A percentile compares a stretch with the other conserved stretches of the same genome.
These are phyloP conservation scores for Glomus cerebriforme DNA, from an alignment of 192 early-diverging fungal species.

Conservation along the genomic window DNA sequence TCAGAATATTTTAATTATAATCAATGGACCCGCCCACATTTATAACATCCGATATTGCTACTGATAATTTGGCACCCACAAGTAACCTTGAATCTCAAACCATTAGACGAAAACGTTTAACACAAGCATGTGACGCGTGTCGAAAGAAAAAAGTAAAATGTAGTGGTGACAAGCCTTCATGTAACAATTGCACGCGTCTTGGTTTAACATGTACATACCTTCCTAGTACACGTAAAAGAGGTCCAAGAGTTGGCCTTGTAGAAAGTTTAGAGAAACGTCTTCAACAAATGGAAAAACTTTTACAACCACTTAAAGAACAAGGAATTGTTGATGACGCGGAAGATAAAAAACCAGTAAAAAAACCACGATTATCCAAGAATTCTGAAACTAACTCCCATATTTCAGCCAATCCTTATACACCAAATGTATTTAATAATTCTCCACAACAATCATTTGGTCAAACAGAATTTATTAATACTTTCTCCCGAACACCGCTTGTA, in stretches of 20 bases:
- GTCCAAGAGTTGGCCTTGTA: conserved; percentile 81
- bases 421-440: too few species aligned
- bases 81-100: not conserved
- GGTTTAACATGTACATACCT: conserved; percentile 74
- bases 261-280: conserved; percentile 74
- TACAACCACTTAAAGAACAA: conserved; percentile 46
- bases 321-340: conserved; percentile 23
- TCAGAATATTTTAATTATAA: not conserved
- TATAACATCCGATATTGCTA: not conserved
- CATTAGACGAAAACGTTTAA: conserved; percentile 63
- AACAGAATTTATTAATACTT: not conserved
- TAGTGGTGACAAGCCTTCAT: conserved; percentile 73
- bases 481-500: not conserved
- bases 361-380: not conserved
- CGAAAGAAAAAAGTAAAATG: conserved; percentile 71
- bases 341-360: conserved; percentile 25
- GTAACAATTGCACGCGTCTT: conserved; percentile 76
- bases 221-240: conserved; percentile 85
- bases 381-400: not conserved
- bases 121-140: conserved; percentile 74
- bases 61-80: not conserved
- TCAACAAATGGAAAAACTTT: conserved; percentile 75
- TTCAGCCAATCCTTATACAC: not conserved
- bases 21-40: not conserved
- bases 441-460: not conserved